phyloP scores from a whole-genome alignment of 345 rosid genomes.

The Pugionium cornutum region DNA sequence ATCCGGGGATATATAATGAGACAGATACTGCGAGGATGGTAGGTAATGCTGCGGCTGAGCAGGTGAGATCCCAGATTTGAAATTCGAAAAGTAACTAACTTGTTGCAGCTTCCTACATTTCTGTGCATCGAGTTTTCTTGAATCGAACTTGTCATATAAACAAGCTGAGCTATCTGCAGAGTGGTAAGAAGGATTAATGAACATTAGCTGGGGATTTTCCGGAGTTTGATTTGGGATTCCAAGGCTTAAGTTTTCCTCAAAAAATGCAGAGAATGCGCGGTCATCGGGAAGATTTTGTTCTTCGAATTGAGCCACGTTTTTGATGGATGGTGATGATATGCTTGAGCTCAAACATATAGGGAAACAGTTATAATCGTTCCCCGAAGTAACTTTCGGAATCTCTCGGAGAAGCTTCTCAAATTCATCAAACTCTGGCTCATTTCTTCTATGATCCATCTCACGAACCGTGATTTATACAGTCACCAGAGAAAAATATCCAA shows the following conservation, averaged over 20 bases:
- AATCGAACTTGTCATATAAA: slow-evolving; percentile 44
- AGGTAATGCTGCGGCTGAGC: slow-evolving; percentile 51
- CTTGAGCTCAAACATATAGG: slow-evolving; percentile 46
- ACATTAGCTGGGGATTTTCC: slow-evolving; percentile 34
- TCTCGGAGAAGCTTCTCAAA: slow-evolving; percentile 77
- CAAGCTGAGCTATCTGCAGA: slow-evolving; percentile 40
- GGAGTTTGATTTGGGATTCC: slow-evolving; percentile 24
- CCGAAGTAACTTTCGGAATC: slow-evolving; percentile 76
- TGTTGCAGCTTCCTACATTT: slow-evolving; percentile 50
- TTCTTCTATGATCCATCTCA: slow-evolving; percentile 60
- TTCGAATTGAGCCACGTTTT: slow-evolving; percentile 36
- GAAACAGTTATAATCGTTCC: slow-evolving; percentile 26
- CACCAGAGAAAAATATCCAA: neutral
- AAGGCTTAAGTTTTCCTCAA: slow-evolving; percentile 43
- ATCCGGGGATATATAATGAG: slow-evolving; percentile 47
- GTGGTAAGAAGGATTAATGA: slow-evolving; percentile 42
- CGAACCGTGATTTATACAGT: neutral
- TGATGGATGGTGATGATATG: slow-evolving; percentile 41
- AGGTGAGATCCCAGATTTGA: slow-evolving; percentile 44
- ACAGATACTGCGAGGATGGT: slow-evolving; percentile 47
- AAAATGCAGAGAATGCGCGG: slow-evolving; percentile 53
- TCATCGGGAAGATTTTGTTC: slow-evolving; percentile 60
- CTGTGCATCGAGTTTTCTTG: slow-evolving; percentile 43
- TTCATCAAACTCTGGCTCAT: slow-evolving; percentile 67
- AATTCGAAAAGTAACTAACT: slow-evolving; percentile 44